These are phyloP conservation scores for Hanseniaspora lachancei DNA, from an alignment of 805 yeast genomes.

Conservation along the genomic window DNA sequence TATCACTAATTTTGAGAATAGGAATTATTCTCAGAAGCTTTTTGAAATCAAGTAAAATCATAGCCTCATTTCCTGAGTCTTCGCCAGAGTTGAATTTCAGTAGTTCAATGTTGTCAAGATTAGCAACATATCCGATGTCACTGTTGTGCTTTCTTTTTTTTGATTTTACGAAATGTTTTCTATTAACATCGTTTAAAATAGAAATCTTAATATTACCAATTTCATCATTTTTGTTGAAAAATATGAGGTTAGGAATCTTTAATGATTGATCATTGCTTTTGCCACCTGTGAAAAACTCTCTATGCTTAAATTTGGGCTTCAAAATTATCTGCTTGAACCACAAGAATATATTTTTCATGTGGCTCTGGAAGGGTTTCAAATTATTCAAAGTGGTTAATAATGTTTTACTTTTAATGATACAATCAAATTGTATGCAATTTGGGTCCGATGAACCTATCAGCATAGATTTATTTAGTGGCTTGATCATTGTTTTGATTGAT, in stretches of 20 bases:
- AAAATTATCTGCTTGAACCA: constrained; percentile 10
- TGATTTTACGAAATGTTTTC: not conserved
- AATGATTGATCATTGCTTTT: not conserved
- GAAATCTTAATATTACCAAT: constrained; percentile 12
- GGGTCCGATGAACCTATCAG: not conserved
- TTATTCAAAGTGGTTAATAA: constrained; percentile 1
- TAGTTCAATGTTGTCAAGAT: constrained; percentile 7
- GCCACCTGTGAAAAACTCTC: constrained; percentile 9
- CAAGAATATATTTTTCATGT: constrained; percentile 3
- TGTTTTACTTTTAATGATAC: constrained; percentile 7
- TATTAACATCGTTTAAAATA: constrained; percentile 3
- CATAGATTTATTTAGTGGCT: not conserved
- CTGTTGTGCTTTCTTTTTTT: not conserved
- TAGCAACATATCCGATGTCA: not conserved
- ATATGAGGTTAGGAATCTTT: constrained; percentile 7
- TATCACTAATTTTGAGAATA: constrained; percentile 8
- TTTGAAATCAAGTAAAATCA: constrained; percentile 8
- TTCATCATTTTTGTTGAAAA: constrained; percentile 11
- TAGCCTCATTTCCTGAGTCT: not conserved
- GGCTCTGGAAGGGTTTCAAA: constrained; percentile 10
- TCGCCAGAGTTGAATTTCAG: not conserved
- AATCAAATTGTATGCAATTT: constrained; percentile 1
- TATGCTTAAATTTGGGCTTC: constrained; percentile 9
- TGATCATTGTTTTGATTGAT: constrained; percentile 1
- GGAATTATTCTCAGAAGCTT: constrained; percentile 7